Evolutionary conservation across 1,284 basidiomycete genomes (phyloP), one percentile per base, ranked within the genome.

Genomic region (Volvariella surrecta): DNA sequence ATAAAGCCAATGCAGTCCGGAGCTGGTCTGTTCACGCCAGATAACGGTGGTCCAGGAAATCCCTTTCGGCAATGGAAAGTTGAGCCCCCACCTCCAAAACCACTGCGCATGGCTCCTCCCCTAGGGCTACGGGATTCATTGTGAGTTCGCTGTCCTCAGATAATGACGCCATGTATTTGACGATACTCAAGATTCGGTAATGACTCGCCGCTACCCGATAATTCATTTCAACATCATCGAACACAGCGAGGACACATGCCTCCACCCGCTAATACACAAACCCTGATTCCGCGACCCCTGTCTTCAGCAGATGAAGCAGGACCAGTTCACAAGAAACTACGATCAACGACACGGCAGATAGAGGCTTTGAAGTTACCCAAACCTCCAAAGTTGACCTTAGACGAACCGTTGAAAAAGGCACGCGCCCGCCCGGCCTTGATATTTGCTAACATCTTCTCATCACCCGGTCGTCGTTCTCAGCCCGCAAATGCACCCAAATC

Each of bases 361-460:
- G 72, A 73, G 51, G 61, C 62, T 44, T 60, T 63, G 47, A 72
- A 68, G 56, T 54, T 57, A 37, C 52, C 63, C 45, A 80, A 78
- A 60, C 60, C 71, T 48, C 70, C 67, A 55, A 85, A 82, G 67
- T 57, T 70, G 56, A 60, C 62, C 61, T 60, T 68, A 54, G 79
- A 82, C 63, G 79, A 82, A 61, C 71, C 75, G 61, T 67, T 71
- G 69, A 85, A 83, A 82, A 87, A 87, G 82, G 83, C 79, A 83
- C 74, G 80, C 77, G 74, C 75, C 72, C 80, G 77, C 75, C 79
- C 75, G 76, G 79, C 74, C 71, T 72, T 82, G 73, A 79, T 73
- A 66, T 74, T 79, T 76, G 70, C 78, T 80, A 82, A 82, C 68
- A 71, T 81, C 70, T 81, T 83, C 80, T 85, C 81, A 83, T 80